Evolutionary conservation across 2,329 filamentous ascomycete species (phyloP).

Genomic region (Fusarium redolens): DNA sequence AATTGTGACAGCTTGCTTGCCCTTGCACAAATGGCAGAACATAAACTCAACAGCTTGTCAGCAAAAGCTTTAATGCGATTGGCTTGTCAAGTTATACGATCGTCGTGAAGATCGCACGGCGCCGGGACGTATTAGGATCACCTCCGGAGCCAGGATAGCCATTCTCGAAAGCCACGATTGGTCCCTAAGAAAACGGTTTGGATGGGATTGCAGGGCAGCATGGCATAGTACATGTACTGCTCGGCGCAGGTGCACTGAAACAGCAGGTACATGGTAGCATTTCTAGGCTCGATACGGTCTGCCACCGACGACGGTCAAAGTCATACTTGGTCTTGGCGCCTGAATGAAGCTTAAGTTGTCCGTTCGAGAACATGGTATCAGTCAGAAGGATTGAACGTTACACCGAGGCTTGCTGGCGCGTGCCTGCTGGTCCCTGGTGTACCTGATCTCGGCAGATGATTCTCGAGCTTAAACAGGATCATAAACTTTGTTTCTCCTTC

Average conservation of each 20-base stretch:
- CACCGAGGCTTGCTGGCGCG: constrained; percentile 32
- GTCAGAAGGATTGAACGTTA: constrained; percentile 8
- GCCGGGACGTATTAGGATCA: constrained; percentile 43
- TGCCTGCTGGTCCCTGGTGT: constrained; percentile 35
- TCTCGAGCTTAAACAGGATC: constrained; percentile 15
- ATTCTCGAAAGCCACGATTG: constrained; percentile 34
- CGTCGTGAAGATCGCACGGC: constrained; percentile 44
- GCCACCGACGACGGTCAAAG: constrained; percentile 34
- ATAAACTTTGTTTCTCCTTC: constrained; percentile 16
- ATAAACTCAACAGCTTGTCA: constrained; percentile 38
- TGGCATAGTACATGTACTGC: constrained; percentile 20
- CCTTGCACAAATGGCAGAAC: constrained; percentile 15
- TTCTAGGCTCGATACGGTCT: constrained; percentile 29
- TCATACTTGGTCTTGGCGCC: constrained; percentile 31
- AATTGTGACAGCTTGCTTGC: constrained; percentile 9
- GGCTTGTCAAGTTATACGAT: constrained; percentile 47
- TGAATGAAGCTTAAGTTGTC: constrained; percentile 32
- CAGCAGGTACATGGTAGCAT: constrained; percentile 36
- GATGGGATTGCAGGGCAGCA: constrained; percentile 18
- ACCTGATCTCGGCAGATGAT: constrained; percentile 33
- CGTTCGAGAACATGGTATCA: constrained; percentile 14
- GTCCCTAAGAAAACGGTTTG: constrained; percentile 27
- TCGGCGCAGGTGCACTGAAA: constrained; percentile 28
- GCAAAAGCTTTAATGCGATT: constrained; percentile 49
- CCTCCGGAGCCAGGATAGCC: constrained; percentile 36